A percentile compares a stretch with the other conserved stretches of the same genome.
Evolutionary conservation across 139 green algal genomes (phyloP).

Genomic region (Chlamydomonas urium): DNA sequence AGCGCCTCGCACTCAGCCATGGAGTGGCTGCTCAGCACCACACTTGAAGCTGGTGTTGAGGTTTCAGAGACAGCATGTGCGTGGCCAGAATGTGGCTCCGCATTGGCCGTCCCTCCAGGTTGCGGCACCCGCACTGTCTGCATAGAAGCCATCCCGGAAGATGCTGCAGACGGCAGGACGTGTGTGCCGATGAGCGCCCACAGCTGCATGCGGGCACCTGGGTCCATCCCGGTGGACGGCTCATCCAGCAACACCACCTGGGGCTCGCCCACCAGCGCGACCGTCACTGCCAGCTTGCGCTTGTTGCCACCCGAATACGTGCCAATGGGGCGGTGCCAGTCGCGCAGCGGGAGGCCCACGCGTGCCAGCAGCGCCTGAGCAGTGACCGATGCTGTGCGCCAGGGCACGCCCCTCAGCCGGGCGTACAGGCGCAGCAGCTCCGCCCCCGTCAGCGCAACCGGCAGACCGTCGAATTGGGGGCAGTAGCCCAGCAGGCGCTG

Average conservation of each 20-base stretch:
- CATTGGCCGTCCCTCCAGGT: too few relatives aligned
- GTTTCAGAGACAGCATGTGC: background rate
- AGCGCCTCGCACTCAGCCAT: constrained; percentile 97
- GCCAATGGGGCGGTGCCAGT: constrained; percentile 32
- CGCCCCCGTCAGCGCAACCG: constrained; percentile 45
- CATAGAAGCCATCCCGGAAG: background rate
- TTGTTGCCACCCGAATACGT: constrained; percentile 64
- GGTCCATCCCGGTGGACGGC: constrained; percentile 68
- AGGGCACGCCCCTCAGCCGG: constrained; percentile 47
- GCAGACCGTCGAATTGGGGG: constrained; percentile 64
- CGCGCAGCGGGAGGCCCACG: constrained; percentile 45
- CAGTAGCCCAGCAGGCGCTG: constrained; percentile 66
- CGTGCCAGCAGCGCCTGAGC: constrained; percentile 41
- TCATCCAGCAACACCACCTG: constrained; percentile 70
- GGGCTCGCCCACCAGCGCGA: constrained; percentile 52
- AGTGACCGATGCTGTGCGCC: constrained; percentile 14
- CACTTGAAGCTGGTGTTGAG: constrained; percentile 34
- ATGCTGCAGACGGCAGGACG: background rate
- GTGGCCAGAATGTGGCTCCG: too few relatives aligned
- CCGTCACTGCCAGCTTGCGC: constrained; percentile 68
- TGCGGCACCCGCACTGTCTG: background rate
- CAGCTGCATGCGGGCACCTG: constrained; percentile 37
- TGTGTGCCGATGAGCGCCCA: constrained; percentile 25
- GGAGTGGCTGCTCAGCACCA: constrained; percentile 77
- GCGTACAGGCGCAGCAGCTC: constrained; percentile 71